Base-by-base conservation (phyloP, 2,329 filamentous ascomycete species). In the Lasiodiplodia citricola region DNA sequence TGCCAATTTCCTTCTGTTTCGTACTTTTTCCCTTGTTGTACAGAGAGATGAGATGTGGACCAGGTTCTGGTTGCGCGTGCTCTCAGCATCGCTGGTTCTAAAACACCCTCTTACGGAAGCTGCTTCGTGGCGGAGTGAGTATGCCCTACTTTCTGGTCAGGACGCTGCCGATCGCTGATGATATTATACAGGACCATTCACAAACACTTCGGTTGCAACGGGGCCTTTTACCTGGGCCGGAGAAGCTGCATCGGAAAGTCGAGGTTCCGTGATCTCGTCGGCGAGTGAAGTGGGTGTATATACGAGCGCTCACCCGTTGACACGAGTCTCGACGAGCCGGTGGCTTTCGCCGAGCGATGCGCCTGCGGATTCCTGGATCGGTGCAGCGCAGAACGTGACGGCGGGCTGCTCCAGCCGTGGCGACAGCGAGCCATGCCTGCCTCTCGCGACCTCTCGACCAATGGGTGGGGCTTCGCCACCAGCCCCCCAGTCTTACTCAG, bases 31-130 rank as follows among this genome's bases (percentile, higher is more conserved):
- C 67, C 72, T 72, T 74, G 73, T n/a, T 52, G 50, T 52, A 56
- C 23, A 37, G 37, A 37, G 76, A 67, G 71, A 78, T 79, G 77
- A 78, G 65, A 80, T 80, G 78, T 77, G 73, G 77, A 73, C 76
- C 74, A 77, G 74, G 73, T 71, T 69, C 68, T 69, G 73, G 70
- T 70, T 76, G 68, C 70, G 72, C 57, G 70, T 75, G 65, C 71
- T 71, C 72, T 73, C 72, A 58, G 72, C 72, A 66, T 70, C 69
- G 8, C 23, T 47, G 23, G 11, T 41, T 41, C 18, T 66, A 44
- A 31, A 57, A 68, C 31, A 35, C 6, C 38, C 58, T 60, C 28
- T 68, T 64, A n/a, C 63, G 28, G 51, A 52, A 64, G 60, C 60
- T 21, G 38, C 47, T 14, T n/a, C 60, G 60, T 52, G 60, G 60